These are phyloP conservation scores for Leishmania lainsoni DNA, from an alignment of 208 protist genomes.

Conservation along the genomic window DNA sequence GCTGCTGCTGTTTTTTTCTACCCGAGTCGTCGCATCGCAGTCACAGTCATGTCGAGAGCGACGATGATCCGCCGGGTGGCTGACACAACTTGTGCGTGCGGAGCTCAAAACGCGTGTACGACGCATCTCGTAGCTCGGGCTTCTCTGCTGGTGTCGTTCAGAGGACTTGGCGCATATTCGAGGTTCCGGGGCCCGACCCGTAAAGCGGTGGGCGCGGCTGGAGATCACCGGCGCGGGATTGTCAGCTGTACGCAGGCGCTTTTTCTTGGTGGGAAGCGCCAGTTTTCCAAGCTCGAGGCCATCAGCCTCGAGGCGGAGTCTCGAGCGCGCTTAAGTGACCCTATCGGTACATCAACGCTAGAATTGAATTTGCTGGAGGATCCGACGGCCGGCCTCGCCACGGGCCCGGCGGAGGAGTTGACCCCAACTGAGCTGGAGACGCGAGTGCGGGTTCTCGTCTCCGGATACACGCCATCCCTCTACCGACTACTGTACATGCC, in stretches of 20 bases:
- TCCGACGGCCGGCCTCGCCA: conserved; percentile 78
- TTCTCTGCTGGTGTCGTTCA: background rate
- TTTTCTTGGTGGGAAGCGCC: background rate
- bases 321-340: conserved; percentile 1
- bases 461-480: conserved; percentile 47
- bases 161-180: background rate
- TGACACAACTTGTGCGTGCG: no score
- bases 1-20: no score
- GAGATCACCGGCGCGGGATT: background rate
- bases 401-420: conserved; percentile 74
- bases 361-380: conserved; percentile 85
- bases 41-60: background rate
- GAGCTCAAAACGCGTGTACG: background rate
- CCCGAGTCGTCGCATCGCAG: background rate
- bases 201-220: background rate
- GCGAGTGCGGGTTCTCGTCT: conserved; percentile 59
- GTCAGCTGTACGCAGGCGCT: background rate
- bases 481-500: conserved; percentile 82
- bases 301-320: background rate
- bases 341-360: conserved; percentile 26
- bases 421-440: conserved; percentile 67
- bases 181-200: background rate
- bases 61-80: background rate
- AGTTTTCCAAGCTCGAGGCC: conserved; percentile 3
- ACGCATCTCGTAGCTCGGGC: background rate